Conservation (phyloP, 495 filamentous ascomycete species). For the Annulohypoxylon nitens region DNA sequence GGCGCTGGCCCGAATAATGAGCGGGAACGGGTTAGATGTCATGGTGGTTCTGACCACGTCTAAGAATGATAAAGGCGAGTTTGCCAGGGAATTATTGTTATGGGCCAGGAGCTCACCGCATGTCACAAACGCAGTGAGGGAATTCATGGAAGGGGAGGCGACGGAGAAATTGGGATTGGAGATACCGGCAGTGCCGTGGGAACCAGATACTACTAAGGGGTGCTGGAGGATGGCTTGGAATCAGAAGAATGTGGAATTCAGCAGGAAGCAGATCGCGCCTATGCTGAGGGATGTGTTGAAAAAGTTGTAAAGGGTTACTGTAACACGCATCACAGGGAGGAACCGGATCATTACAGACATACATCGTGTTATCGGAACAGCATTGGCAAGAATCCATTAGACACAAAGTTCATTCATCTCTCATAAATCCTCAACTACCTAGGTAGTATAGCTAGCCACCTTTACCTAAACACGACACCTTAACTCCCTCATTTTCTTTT, state of each 20-base stretch:
- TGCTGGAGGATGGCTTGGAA: constrained; percentile 70
- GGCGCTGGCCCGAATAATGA: constrained; percentile 67
- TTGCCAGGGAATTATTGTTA: constrained; percentile 80
- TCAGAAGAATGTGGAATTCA: constrained; percentile 75
- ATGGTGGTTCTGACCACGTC: constrained; percentile 83
- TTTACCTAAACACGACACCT: not conserved
- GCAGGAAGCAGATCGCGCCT: constrained; percentile 91
- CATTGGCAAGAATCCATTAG: not conserved
- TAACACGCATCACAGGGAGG: not conserved
- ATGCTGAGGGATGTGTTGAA: constrained; percentile 76
- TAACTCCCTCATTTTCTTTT: not conserved
- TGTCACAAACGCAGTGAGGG: constrained; percentile 59
- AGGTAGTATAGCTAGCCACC: not conserved
- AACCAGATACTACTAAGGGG: constrained; percentile 25
- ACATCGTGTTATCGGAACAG: not conserved
- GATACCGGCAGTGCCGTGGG: constrained; percentile 51
- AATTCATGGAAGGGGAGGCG: constrained; percentile 64
- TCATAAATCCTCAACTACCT: not conserved
- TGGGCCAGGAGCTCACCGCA: constrained; percentile 66
- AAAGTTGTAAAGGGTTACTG: constrained; percentile 27
- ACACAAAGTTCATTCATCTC: constrained; percentile 10
- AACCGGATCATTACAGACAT: not conserved
- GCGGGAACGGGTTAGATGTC: constrained; percentile 68
- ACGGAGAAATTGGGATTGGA: constrained; percentile 67
- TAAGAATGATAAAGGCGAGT: constrained; percentile 62